phyloP scores from a whole-genome alignment of 495 filamentous ascomycete species.

The Penicillium cosmopolitanum region DNA sequence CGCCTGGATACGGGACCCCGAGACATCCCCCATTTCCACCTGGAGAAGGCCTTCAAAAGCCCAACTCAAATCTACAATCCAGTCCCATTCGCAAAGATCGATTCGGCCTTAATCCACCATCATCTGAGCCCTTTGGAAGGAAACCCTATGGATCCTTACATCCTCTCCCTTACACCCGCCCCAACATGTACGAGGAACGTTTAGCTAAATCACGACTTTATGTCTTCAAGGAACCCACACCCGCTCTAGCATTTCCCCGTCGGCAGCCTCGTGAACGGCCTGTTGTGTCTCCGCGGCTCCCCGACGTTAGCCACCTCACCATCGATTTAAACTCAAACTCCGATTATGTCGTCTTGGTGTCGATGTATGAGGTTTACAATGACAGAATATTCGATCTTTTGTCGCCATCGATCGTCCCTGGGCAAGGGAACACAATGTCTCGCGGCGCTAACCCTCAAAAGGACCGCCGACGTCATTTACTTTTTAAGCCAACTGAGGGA shows the following conservation, averaged over 20 bases:
- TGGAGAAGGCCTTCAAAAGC: slow-evolving; percentile 27
- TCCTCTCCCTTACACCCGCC: slow-evolving; percentile 27
- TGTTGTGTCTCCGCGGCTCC: slow-evolving; percentile 68
- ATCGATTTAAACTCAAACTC: slow-evolving; percentile 69
- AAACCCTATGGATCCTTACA: slow-evolving; percentile 15
- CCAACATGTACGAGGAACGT: slow-evolving; percentile 21
- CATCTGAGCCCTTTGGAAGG: slow-evolving; percentile 20
- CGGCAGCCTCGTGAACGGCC: slow-evolving; percentile 64
- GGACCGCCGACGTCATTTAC: slow-evolving; percentile 72
- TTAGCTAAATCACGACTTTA: slow-evolving; percentile 43
- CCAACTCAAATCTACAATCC: slow-evolving; percentile 1
- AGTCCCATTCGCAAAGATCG: slow-evolving; percentile 17
- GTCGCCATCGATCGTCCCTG: slow-evolving; percentile 52
- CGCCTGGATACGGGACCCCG: slow-evolving; percentile 33
- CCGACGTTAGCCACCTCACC: slow-evolving; percentile 71
- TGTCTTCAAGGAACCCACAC: slow-evolving; percentile 53
- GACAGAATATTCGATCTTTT: slow-evolving; percentile 96
- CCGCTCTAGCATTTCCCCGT: slow-evolving; percentile 55
- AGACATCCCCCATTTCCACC: slow-evolving; percentile 21
- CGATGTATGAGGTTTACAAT: slow-evolving; percentile 99
- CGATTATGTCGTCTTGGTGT: slow-evolving; percentile 88
- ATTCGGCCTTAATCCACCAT: slow-evolving; percentile 8
- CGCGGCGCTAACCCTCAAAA: slow-evolving; percentile 55
- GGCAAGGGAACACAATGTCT: slow-evolving; percentile 44
- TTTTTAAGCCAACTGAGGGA: slow-evolving; percentile 86